Base-by-base conservation (phyloP, 2,329 filamentous ascomycete genomes). In the Simplicillium sp. region DNA sequence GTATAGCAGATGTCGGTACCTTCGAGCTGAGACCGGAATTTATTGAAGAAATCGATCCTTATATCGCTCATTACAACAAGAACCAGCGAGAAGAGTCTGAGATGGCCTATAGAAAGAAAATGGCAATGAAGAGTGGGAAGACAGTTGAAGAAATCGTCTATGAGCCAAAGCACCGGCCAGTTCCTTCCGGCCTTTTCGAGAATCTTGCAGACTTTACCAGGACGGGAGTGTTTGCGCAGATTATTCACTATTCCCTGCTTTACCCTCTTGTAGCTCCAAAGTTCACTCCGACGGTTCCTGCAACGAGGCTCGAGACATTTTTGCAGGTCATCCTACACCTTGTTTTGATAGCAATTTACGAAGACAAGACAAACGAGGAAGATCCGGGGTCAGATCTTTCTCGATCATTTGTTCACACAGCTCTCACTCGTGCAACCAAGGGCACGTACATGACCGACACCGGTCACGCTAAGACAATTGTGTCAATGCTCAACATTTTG, bases 51-150 rank as follows among this genome's bases (percentile, higher is more conserved):
- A 80, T 98, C 38, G 94, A 98, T 57, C 92, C 94, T 1, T 98
- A 96, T 58, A 92, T 89, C 54, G 85, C 89, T 7, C 88, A 97
- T 56, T 98, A 95, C 61, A 94, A 82, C 54, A 94, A 95, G 57
- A 98, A 98, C 54, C 90, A 97, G 59, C 79, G 92, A 38, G 92
- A 98, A 56, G 92, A 98, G 59, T 87, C 90, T 0, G 92, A 98
- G 61, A 81, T 77, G 50, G 84, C 88, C 3, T 96, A 92, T 65
- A 87, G 84, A 52, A 82, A 84, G 54, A 84, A 86, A 69, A 80
- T 92, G 68, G 86, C 88, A 11, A 88, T 88, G 64, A 88, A 85
- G 62, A 87, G 83, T 1, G 88, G 89, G 14, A 88, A 89, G 57
- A 71, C 81, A 34, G 67, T 76, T 2, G 80, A 87, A 33, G 88